phyloP scores from a whole-genome alignment of 805 yeast species.

The Komagataella ulmi region DNA sequence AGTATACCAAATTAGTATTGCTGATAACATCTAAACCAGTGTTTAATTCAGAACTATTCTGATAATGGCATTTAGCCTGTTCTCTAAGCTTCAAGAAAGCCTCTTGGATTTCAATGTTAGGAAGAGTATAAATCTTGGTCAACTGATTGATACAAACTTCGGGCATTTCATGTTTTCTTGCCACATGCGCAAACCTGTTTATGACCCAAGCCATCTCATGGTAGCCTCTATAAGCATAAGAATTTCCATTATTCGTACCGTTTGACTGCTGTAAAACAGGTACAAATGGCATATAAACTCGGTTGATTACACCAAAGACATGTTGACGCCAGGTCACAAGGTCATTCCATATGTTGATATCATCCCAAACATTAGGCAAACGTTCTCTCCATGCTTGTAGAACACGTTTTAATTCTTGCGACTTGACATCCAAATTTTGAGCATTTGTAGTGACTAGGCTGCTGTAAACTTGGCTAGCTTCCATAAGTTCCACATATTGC shows the following conservation, averaged over 20 bases:
- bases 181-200: slow-evolving; percentile 96
- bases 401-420: slow-evolving; percentile 89
- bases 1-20: slow-evolving; percentile 89
- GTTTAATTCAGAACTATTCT: slow-evolving; percentile 76
- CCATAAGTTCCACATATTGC: slow-evolving; percentile 94
- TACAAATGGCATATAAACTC: slow-evolving; percentile 84
- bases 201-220: slow-evolving; percentile 99
- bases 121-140: slow-evolving; percentile 87
- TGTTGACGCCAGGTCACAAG: slow-evolving; percentile 98
- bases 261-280: slow-evolving; percentile 65
- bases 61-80: slow-evolving; percentile 96
- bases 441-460: slow-evolving; percentile 83
- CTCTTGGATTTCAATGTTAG: slow-evolving; percentile 96
- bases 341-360: slow-evolving; percentile 95
- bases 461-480: slow-evolving; percentile 88
- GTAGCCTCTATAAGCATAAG: slow-evolving; percentile 94
- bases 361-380: slow-evolving; percentile 94
- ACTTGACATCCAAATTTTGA: slow-evolving; percentile 80
- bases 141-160: slow-evolving; percentile 91
- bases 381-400: slow-evolving; percentile 97
- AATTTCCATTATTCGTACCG: slow-evolving; percentile 49
- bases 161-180: slow-evolving; percentile 91
- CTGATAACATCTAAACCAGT: slow-evolving; percentile 96
- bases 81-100: slow-evolving; percentile 92
- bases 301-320: slow-evolving; percentile 91